phyloP scores from a whole-genome alignment of 352 stramenopile genomes.

The Pythium rishiriense region DNA sequence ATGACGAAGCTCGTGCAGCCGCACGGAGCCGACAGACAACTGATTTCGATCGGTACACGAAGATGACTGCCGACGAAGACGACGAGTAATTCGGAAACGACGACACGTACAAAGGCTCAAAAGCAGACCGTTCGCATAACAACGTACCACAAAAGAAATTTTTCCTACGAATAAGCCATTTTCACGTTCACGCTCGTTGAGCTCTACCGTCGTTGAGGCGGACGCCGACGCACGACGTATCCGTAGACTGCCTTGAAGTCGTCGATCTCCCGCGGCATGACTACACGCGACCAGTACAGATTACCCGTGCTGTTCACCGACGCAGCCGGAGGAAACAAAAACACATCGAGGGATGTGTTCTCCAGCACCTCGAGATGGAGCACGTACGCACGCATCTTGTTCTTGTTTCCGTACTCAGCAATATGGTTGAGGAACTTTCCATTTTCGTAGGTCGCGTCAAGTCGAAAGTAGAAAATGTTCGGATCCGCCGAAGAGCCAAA shows the following conservation, averaged over 20 bases:
- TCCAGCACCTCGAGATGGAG: slow-evolving; percentile 46
- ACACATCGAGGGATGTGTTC: slow-evolving; percentile 48
- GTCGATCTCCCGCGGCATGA: slow-evolving; percentile 41
- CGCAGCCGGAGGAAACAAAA: slow-evolving; percentile 65
- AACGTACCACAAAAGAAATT: too few relatives aligned
- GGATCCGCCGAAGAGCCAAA: slow-evolving; percentile 46
- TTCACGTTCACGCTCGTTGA: not conserved
- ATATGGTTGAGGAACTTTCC: slow-evolving; percentile 73
- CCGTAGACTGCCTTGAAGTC: slow-evolving; percentile 67
- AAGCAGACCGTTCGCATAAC: not conserved
- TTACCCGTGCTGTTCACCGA: slow-evolving; percentile 81
- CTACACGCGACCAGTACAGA: slow-evolving; percentile 62
- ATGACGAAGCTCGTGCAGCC: slow-evolving; percentile 37
- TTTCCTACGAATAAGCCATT: not conserved
- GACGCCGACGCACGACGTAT: slow-evolving; percentile 47
- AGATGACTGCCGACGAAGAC: slow-evolving; percentile 29
- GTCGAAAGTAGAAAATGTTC: slow-evolving; percentile 49
- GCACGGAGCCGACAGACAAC: slow-evolving; percentile 3
- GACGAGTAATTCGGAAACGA: slow-evolving; percentile 27
- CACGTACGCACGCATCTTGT: slow-evolving; percentile 40
- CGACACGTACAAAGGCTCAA: not conserved
- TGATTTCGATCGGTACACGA: slow-evolving; percentile 28
- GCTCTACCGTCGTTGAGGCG: not conserved
- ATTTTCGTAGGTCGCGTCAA: slow-evolving; percentile 69
- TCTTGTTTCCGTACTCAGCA: slow-evolving; percentile 73